These are phyloP conservation scores for Fusarium hainanense DNA, from an alignment of 2,329 filamentous ascomycete genomes.

Conservation along the genomic window DNA sequence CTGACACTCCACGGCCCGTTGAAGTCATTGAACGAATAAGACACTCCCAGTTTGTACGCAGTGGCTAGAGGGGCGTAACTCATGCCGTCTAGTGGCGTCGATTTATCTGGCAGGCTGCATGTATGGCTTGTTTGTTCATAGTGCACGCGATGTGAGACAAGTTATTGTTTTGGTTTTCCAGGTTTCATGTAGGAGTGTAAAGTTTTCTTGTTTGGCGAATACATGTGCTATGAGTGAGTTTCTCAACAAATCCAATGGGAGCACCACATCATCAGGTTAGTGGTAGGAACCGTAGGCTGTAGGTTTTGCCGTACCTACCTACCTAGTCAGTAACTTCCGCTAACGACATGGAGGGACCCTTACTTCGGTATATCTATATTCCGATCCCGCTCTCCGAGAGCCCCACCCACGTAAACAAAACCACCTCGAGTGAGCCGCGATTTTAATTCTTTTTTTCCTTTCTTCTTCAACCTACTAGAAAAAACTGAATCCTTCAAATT, in stretches of 20 bases:
- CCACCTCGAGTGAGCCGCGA: constrained; percentile 4
- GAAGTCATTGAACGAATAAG: constrained; percentile 32
- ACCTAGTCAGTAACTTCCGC: background rate
- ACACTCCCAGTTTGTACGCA: constrained; percentile 33
- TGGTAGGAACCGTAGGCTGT: background rate
- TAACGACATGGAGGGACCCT: background rate
- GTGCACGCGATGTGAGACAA: constrained; percentile 33
- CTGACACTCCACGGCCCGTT: background rate
- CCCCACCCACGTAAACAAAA: constrained; percentile 32
- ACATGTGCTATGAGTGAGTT: background rate
- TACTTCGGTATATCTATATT: constrained; percentile 44
- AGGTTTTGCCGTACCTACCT: background rate
- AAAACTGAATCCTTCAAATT: constrained; percentile 69
- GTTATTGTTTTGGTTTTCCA: background rate
- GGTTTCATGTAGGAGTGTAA: background rate
- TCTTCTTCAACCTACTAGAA: constrained; percentile 58
- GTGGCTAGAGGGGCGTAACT: constrained; percentile 21
- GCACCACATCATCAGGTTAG: background rate
- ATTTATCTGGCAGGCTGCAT: background rate
- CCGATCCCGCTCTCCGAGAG: constrained; percentile 28
- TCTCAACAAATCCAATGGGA: background rate
- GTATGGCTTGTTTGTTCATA: constrained; percentile 10
- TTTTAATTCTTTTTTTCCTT: constrained; percentile 43
- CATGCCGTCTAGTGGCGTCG: background rate
- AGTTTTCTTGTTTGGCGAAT: background rate